A percentile compares a stretch with the other conserved stretches of the same genome.
phyloP scores from a whole-genome alignment of 2,329 filamentous ascomycete species.

The Trichoderma oligosporum region DNA sequence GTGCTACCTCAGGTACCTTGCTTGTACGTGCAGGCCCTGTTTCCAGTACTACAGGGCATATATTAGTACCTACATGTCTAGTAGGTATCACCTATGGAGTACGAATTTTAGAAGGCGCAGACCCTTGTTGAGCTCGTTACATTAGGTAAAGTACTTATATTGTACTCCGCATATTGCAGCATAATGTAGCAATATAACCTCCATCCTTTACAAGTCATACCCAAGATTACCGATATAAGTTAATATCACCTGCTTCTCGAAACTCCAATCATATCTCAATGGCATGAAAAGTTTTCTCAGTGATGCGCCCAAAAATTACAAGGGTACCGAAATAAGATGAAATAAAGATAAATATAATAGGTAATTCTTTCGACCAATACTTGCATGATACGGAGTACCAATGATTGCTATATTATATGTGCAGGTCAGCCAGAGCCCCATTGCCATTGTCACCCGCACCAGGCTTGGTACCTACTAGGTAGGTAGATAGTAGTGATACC shows the following conservation, averaged over 20 bases:
- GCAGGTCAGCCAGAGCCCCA: too few species aligned
- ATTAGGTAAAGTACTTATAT: not conserved
- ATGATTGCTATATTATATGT: too few species aligned
- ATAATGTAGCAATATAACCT: not conserved
- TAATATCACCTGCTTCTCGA: not conserved
- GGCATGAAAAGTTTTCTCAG: not conserved
- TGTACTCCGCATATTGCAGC: not conserved
- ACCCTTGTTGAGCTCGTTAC: not conserved
- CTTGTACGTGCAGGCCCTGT: too few species aligned
- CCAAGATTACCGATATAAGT: not conserved
- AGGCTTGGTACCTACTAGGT: too few species aligned
- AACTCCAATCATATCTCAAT: not conserved
- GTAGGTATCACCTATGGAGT: too few species aligned
- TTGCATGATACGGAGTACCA: too few species aligned
- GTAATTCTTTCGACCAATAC: not conserved
- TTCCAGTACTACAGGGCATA: too few species aligned
- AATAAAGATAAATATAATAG: not conserved
- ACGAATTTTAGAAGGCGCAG: not conserved
- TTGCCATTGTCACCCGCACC: not conserved
- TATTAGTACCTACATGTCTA: too few species aligned
- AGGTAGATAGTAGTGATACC: not conserved
- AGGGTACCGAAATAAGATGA: too few species aligned
- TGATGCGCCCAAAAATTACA: not conserved
- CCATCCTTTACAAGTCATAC: too few species aligned
- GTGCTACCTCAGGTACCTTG: too few species aligned